Base-by-base conservation (phyloP, 139 green algal species). In the Chlorella sp. region DNA sequence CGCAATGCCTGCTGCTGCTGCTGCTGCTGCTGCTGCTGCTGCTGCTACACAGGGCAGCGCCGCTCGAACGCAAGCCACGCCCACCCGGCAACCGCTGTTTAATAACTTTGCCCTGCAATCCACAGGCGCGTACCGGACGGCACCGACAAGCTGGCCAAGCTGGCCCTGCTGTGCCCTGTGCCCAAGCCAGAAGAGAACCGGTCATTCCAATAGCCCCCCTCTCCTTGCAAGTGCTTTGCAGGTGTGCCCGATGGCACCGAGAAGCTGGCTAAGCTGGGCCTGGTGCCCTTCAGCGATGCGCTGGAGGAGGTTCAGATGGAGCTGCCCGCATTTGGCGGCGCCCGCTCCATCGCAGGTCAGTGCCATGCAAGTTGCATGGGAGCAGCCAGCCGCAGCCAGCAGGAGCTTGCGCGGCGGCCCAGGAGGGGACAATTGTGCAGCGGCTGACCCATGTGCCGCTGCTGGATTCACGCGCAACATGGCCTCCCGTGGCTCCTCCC, bases 51-150 rank as follows among this genome's bases (percentile, higher is more conserved):
- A n/a, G n/a, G n/a, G n/a, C n/a, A n/a, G n/a, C n/a, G n/a, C n/a
- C n/a, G n/a, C n/a, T n/a, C n/a, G n/a, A n/a, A n/a, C n/a, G n/a
- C n/a, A n/a, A n/a, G n/a, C n/a, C n/a, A n/a, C n/a, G n/a, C n/a
- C n/a, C n/a, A n/a, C n/a, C n/a, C n/a, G n/a, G n/a, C n/a, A n/a
- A n/a, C n/a, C n/a, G n/a, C n/a, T n/a, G n/a, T n/a, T n/a, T n/a
- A n/a, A n/a, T n/a, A n/a, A n/a, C n/a, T n/a, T n/a, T n/a, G n/a
- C n/a, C n/a, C n/a, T n/a, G n/a, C n/a, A n/a, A n/a, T n/a, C n/a
- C n/a, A n/a, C n/a, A n/a, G n/a, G n/a, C n/a, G 87, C 68, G 77
- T 87, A 36, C 84, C 87, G 28, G 84, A 91, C 41, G 81, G 72
- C 48, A 79, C 84, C n/a, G 68, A 89, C 4, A 76, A 83, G 56